These are phyloP conservation scores for Phaseolus coccineus DNA, from an alignment of 331 rosid genomes.

Conservation along the genomic window DNA sequence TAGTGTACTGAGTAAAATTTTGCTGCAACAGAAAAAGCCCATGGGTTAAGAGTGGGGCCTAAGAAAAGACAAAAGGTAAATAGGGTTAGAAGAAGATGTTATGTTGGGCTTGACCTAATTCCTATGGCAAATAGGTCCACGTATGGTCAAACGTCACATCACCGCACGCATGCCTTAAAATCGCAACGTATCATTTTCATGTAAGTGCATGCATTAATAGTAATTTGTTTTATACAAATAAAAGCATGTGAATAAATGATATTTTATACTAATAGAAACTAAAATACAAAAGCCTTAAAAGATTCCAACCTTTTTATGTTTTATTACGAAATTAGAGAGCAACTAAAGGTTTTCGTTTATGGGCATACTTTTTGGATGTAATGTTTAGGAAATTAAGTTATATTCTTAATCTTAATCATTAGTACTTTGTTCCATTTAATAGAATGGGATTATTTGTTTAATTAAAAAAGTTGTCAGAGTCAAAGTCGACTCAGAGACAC, in stretches of 20 bases:
- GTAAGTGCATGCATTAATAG: conserved; percentile 1
- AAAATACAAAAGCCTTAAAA: neutral
- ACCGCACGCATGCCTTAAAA: conserved; percentile 30
- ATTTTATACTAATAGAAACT: too few species aligned
- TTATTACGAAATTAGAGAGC: too few species aligned
- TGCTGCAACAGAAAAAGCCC: neutral
- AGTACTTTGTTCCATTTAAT: neutral
- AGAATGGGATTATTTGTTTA: neutral
- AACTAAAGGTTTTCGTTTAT: neutral
- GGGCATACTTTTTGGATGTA: neutral
- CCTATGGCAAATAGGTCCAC: conserved; percentile 27
- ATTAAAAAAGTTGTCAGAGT: neutral
- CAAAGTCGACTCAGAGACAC: conserved; percentile 35
- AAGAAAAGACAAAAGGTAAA: neutral
- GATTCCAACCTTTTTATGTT: too few species aligned
- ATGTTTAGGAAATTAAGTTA: neutral
- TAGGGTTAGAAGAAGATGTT: conserved; percentile 3
- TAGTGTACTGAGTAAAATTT: too few species aligned
- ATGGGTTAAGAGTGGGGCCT: conserved; percentile 33
- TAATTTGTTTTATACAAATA: neutral
- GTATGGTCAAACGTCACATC: conserved; percentile 47
- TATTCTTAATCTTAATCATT: neutral
- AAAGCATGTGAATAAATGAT: neutral
- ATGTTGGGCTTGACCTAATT: conserved; percentile 35
- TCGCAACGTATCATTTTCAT: neutral